Evolutionary conservation across 2,329 filamentous ascomycete genomes (phyloP).

Genomic region (Phoma sp.): DNA sequence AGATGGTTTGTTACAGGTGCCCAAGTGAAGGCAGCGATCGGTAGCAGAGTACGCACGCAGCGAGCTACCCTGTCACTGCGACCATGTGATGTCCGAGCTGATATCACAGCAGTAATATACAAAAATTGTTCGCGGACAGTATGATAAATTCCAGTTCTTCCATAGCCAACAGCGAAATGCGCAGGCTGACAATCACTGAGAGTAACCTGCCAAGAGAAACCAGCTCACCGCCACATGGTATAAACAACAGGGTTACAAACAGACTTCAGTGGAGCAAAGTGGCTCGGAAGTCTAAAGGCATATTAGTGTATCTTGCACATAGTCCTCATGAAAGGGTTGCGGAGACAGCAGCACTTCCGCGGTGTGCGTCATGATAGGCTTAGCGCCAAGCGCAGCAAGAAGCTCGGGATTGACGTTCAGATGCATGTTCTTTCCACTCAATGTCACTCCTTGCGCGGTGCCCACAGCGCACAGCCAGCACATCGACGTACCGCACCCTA

Average conservation of each 20-base stretch:
- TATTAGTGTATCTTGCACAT: background rate
- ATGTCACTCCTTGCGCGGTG: slow-evolving; percentile 30
- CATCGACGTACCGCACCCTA: slow-evolving; percentile 17
- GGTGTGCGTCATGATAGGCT: slow-evolving; percentile 13
- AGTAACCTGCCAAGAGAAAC: slow-evolving; percentile 5
- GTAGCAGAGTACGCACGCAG: background rate
- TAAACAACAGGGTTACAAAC: background rate
- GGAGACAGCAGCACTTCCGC: slow-evolving; percentile 6
- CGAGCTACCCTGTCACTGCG: no score
- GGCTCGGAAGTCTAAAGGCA: background rate
- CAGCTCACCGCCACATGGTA: slow-evolving; percentile 16
- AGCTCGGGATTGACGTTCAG: background rate
- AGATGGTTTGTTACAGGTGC: background rate
- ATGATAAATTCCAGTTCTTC: background rate
- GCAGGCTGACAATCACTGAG: background rate
- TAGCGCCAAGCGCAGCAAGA: slow-evolving; percentile 6
- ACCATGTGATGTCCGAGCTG: background rate
- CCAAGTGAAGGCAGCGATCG: no score
- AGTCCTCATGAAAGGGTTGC: background rate
- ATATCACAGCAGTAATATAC: background rate
- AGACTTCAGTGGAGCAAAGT: background rate
- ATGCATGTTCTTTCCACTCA: slow-evolving; percentile 7
- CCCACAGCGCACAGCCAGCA: slow-evolving; percentile 18
- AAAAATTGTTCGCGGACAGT: background rate
- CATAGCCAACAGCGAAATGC: background rate